A percentile compares a stretch with the other conserved stretches of the same genome.
phyloP scores from a whole-genome alignment of 2,329 filamentous ascomycete species.

The Coleophoma eucalyptorum region DNA sequence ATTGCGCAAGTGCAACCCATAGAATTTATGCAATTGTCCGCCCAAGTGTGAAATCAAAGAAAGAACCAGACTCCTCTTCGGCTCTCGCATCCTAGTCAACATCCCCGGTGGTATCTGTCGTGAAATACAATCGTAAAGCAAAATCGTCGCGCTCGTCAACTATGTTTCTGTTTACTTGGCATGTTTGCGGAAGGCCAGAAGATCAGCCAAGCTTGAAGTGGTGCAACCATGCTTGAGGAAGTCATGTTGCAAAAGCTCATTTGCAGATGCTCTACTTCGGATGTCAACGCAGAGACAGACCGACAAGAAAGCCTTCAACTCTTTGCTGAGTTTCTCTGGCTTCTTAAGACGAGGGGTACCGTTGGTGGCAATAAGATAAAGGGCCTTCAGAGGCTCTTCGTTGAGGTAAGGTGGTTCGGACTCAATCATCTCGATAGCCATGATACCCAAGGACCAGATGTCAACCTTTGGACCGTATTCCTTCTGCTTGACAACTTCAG shows the following conservation, averaged over 20 bases:
- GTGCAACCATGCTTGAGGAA: constrained; percentile 92
- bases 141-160: background rate
- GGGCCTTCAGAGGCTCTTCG: constrained; percentile 93
- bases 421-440: constrained; percentile 99
- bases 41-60: background rate
- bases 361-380: constrained; percentile 97
- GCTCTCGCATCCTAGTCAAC: background rate
- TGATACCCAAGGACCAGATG: constrained; percentile 98
- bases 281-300: constrained; percentile 97
- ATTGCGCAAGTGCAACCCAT: background rate
- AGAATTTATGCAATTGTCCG: constrained; percentile 1
- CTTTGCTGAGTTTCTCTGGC: constrained; percentile 95
- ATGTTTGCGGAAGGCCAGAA: constrained; percentile 83
- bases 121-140: background rate
- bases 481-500: constrained; percentile 98
- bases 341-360: constrained; percentile 97
- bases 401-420: constrained; percentile 97
- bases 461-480: constrained; percentile 98
- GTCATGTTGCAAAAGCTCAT: constrained; percentile 86
- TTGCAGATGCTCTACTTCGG: constrained; percentile 85
- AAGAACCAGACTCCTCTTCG: background rate
- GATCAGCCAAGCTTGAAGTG: constrained; percentile 75
- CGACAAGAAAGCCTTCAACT: constrained; percentile 94
- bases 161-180: constrained; percentile 43
- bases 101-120: background rate